Conservation (phyloP, 2,329 filamentous ascomycete species). For the Cercospora brassicicola region DNA sequence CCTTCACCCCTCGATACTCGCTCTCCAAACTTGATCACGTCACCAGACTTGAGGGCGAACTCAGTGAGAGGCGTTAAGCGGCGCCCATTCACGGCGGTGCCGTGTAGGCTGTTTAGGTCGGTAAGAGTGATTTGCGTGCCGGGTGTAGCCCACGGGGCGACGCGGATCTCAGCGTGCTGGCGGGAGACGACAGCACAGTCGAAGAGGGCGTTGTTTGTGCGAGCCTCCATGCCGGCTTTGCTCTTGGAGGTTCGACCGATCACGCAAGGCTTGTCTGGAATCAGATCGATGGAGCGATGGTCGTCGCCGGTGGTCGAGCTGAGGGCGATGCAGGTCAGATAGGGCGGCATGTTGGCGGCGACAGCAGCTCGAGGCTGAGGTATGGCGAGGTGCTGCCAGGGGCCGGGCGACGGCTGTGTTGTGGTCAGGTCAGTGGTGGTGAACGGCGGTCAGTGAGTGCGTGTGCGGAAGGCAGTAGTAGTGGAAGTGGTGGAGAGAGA, state of each 20-base stretch:
- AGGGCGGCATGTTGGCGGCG: constrained; percentile 12
- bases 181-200: constrained; percentile 42
- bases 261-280: constrained; percentile 29
- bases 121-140: constrained; percentile 32
- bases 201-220: constrained; percentile 38
- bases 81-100: constrained; percentile 39
- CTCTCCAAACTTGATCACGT: constrained; percentile 38
- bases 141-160: constrained; percentile 15
- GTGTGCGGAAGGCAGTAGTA: not conserved
- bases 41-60: constrained; percentile 29
- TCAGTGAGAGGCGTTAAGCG: constrained; percentile 25
- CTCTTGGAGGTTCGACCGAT: constrained; percentile 49
- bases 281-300: constrained; percentile 26
- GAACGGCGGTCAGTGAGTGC: not conserved
- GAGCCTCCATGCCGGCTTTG: constrained; percentile 37
- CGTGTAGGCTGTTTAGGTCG: constrained; percentile 38
- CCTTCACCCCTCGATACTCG: constrained; percentile 32
- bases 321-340: constrained; percentile 23
- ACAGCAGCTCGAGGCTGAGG: not conserved
- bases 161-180: constrained; percentile 37
- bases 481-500: not conserved
- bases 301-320: constrained; percentile 20
- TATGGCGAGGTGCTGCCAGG: not conserved
- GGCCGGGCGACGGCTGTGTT: not conserved
- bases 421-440: not conserved